Conservation (phyloP, 345 rosid genomes). For the Eucalyptus lansdowneana region DNA sequence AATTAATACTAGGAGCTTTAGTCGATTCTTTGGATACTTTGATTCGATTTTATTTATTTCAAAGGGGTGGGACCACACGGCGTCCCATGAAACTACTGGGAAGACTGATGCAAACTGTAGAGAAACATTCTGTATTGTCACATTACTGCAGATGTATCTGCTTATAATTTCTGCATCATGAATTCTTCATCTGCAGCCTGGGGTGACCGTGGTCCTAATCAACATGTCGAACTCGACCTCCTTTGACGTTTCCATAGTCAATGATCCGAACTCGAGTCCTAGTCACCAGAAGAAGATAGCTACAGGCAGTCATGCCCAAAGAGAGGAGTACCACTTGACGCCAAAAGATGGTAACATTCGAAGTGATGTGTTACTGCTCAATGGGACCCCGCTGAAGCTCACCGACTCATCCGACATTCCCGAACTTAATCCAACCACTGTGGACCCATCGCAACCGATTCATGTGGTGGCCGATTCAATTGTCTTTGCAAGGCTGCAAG, state of each 20-base stretch:
- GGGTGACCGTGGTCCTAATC: slow-evolving; percentile 27
- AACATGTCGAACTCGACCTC: slow-evolving; percentile 34
- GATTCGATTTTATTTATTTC: background rate
- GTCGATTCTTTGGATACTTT: background rate
- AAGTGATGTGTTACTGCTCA: slow-evolving; percentile 39
- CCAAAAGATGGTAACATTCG: slow-evolving; percentile 43
- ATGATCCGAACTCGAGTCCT: slow-evolving; percentile 14
- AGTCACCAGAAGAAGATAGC: background rate
- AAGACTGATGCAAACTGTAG: background rate
- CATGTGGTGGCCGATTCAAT: slow-evolving; percentile 23
- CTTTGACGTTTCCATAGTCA: slow-evolving; percentile 9
- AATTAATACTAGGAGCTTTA: background rate
- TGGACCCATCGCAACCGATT: slow-evolving; percentile 13
- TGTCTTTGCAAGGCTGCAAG: slow-evolving; percentile 20
- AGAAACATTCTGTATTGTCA: background rate
- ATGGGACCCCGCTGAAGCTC: slow-evolving; percentile 34
- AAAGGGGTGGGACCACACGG: background rate
- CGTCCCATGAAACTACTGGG: background rate
- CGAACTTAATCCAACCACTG: slow-evolving; percentile 20
- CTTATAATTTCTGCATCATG: background rate
- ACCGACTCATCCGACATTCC: slow-evolving; percentile 28
- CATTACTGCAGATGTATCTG: background rate
- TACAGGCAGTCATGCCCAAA: background rate
- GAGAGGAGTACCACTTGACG: slow-evolving; percentile 58
- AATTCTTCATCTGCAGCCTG: slow-evolving; percentile 6